A percentile compares a stretch with the other conserved stretches of the same genome.
Conservation (phyloP, 106 monocot species). For the Hemerocallis citrina region DNA sequence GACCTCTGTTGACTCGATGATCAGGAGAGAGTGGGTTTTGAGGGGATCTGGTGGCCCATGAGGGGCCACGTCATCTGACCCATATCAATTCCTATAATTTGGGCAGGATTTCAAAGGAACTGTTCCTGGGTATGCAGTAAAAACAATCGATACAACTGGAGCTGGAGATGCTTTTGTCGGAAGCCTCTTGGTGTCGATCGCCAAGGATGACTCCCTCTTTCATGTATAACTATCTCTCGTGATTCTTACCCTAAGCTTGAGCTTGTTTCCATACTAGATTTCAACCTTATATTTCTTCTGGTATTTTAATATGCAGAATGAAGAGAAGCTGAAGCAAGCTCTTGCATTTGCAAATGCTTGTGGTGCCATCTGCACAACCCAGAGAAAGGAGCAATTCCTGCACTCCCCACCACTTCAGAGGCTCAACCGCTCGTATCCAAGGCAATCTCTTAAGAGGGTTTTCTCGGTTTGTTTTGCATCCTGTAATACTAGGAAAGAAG, state of each 20-base stretch:
- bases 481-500: background rate
- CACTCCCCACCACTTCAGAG: conserved; percentile 14
- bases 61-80: no score
- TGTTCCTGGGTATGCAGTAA: conserved; percentile 31
- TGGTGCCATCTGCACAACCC: conserved; percentile 21
- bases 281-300: background rate
- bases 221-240: conserved; percentile 11
- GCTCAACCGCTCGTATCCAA: conserved; percentile 3
- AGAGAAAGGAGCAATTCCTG: conserved; percentile 35
- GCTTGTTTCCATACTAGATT: background rate
- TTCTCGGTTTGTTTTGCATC: background rate
- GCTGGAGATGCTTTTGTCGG: conserved; percentile 61
- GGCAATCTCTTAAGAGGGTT: background rate
- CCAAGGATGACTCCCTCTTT: conserved; percentile 37
- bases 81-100: no score
- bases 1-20: no score
- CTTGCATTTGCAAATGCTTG: conserved; percentile 31
- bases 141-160: conserved; percentile 47
- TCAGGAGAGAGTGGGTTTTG: no score
- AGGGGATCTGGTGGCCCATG: no score
- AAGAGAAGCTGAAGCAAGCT: conserved; percentile 22
- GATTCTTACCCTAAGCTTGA: no score
- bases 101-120: conserved; percentile 39
- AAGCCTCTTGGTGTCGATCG: conserved; percentile 33
- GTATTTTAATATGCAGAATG: conserved; percentile 7